A percentile compares a stretch with the other conserved stretches of the same genome.
Evolutionary conservation across 2,329 filamentous ascomycete species (phyloP).

Genomic region (Colletotrichum orchidophilum): DNA sequence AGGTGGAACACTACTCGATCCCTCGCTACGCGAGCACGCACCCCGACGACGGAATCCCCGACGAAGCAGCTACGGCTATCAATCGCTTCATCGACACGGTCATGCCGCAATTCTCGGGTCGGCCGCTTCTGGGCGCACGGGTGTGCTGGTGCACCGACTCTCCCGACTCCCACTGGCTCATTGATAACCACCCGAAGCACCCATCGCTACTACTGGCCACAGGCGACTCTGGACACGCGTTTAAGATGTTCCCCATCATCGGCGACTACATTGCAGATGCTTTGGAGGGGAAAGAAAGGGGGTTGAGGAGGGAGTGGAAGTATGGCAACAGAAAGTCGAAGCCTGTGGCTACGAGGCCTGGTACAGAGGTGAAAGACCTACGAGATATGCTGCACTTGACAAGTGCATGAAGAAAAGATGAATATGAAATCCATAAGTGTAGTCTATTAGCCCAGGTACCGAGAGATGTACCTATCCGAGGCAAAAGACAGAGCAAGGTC

Average conservation of each 20-base stretch:
- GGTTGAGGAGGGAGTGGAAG: slow-evolving; percentile 36
- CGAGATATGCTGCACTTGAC: slow-evolving; percentile 32
- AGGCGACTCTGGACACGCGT: slow-evolving; percentile 40
- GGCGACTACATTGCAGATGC: slow-evolving; percentile 38
- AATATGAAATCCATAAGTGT: no score
- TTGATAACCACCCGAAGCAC: slow-evolving; percentile 39
- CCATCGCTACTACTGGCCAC: slow-evolving; percentile 35
- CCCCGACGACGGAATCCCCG: slow-evolving; percentile 30
- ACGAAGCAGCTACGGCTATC: slow-evolving; percentile 27
- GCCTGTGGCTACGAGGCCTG: slow-evolving; percentile 31
- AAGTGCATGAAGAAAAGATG: neutral
- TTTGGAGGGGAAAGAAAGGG: slow-evolving; percentile 32
- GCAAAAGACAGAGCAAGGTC: neutral
- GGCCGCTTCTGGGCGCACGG: slow-evolving; percentile 36
- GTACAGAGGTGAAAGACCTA: slow-evolving; percentile 37
- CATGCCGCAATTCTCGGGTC: slow-evolving; percentile 39
- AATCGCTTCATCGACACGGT: slow-evolving; percentile 31
- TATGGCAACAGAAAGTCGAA: slow-evolving; percentile 33
- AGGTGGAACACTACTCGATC: slow-evolving; percentile 22
- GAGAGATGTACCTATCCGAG: neutral
- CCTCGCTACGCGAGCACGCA: slow-evolving; percentile 33
- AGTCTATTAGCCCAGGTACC: neutral
- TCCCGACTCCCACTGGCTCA: slow-evolving; percentile 45
- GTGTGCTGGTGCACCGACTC: slow-evolving; percentile 47
- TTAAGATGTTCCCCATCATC: slow-evolving; percentile 41